These are phyloP conservation scores for Gnomoniopsis smithogilvyi DNA, from an alignment of 2,329 filamentous ascomycete genomes.

Conservation along the genomic window DNA sequence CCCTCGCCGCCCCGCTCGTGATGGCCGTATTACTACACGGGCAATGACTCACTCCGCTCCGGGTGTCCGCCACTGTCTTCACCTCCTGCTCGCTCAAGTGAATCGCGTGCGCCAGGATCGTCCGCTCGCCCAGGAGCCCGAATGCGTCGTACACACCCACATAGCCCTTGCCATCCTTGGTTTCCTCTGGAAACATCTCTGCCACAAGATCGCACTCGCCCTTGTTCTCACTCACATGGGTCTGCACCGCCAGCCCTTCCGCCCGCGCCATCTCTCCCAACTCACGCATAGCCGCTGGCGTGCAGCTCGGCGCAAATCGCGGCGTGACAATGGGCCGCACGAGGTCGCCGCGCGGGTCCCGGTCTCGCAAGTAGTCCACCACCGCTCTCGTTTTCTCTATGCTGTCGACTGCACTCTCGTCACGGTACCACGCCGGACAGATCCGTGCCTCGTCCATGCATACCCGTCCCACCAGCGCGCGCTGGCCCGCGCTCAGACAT, in stretches of 20 bases:
- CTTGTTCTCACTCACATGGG: conserved; percentile 83
- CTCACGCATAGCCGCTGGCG: conserved; percentile 52
- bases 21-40: conserved; percentile 83
- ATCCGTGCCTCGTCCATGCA: conserved; percentile 77
- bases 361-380: conserved; percentile 61
- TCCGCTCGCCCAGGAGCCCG: conserved; percentile 67
- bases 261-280: conserved; percentile 64
- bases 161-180: conserved; percentile 44
- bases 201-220: conserved; percentile 70
- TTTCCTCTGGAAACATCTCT: conserved; percentile 60
- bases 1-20: conserved; percentile 72
- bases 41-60: conserved; percentile 76
- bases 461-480: conserved; percentile 88
- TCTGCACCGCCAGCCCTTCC: conserved; percentile 71
- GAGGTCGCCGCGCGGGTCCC: conserved; percentile 64
- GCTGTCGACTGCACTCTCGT: conserved; percentile 60
- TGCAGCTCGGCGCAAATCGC: conserved; percentile 64
- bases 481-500: conserved; percentile 75
- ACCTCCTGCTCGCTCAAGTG: conserved; percentile 70
- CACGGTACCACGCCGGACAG: conserved; percentile 76
- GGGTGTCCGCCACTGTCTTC: conserved; percentile 55
- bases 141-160: conserved; percentile 74
- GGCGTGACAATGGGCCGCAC: conserved; percentile 79
- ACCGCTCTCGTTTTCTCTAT: conserved; percentile 53
- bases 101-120: conserved; percentile 82